A percentile compares a stretch with the other conserved stretches of the same genome.
Evolutionary conservation across 2,329 filamentous ascomycete genomes (phyloP).

Genomic region (Scedosporium apiospermum): DNA sequence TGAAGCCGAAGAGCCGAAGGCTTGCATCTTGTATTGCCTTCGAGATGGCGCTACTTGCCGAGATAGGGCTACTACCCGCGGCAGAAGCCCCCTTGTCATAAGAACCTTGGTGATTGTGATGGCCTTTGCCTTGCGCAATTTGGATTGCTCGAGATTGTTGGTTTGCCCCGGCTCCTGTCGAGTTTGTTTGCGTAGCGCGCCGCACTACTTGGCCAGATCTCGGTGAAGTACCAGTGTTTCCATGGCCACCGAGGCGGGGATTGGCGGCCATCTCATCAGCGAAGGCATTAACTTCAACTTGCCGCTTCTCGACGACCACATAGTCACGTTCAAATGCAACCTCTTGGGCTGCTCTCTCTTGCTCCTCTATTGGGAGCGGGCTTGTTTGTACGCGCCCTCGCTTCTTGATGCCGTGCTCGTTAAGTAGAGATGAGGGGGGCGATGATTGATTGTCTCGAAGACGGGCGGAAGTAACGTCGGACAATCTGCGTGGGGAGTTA

Average conservation of each 20-base stretch:
- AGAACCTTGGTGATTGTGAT: conserved; percentile 68
- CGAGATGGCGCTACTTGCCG: conserved; percentile 82
- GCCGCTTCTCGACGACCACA: conserved; percentile 87
- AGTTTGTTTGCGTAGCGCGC: conserved; percentile 68
- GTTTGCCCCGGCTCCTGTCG: conserved; percentile 47
- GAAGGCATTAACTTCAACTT: conserved; percentile 93
- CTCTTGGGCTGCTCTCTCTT: conserved; percentile 70
- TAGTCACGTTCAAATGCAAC: conserved; percentile 89
- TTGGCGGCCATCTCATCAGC: conserved; percentile 90
- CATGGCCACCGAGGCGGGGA: conserved; percentile 40
- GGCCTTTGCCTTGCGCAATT: conserved; percentile 57
- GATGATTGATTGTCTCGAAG: conserved; percentile 2
- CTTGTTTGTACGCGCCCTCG: conserved; percentile 16
- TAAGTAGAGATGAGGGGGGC: conserved; percentile 19
- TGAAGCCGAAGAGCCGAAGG: conserved; percentile 61
- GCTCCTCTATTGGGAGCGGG: conserved; percentile 37
- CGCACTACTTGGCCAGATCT: conserved; percentile 58
- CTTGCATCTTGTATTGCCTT: conserved; percentile 95
- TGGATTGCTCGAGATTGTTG: conserved; percentile 65
- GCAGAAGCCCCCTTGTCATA: conserved; percentile 63
- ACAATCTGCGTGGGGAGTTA: conserved; percentile 29
- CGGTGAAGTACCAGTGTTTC: conserved; percentile 26
- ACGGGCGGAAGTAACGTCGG: conserved; percentile 19
- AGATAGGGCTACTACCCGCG: conserved; percentile 38
- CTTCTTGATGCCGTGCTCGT: conserved; percentile 22